A percentile compares a stretch with the other conserved stretches of the same genome.
Evolutionary conservation across 2,329 filamentous ascomycete species (phyloP).

Genomic region (Geosmithia flava): DNA sequence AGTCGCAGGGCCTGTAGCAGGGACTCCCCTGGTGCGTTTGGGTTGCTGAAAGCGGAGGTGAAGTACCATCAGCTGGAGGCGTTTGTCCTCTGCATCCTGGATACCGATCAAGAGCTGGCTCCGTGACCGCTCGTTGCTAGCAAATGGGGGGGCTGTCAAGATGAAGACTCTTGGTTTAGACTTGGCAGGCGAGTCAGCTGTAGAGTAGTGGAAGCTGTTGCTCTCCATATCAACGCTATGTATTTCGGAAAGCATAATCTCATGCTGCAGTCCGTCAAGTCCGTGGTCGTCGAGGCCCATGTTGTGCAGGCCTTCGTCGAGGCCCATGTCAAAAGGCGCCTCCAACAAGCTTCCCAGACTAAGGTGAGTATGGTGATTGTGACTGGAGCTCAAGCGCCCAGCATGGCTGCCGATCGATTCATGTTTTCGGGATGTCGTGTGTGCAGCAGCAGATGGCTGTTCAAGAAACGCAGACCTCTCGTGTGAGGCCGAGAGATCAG

Average conservation of each 20-base stretch:
- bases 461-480: conserved; percentile 74
- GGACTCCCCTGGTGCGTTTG: not conserved
- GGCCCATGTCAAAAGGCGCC: conserved; percentile 53
- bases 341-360: conserved; percentile 53
- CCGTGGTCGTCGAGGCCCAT: conserved; percentile 64
- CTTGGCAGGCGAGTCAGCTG: conserved; percentile 37
- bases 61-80: conserved; percentile 54
- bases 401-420: conserved; percentile 52
- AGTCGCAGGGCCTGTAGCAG: conserved; percentile 5
- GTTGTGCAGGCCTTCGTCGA: conserved; percentile 61
- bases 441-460: conserved; percentile 24
- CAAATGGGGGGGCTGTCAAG: conserved; percentile 45
- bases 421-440: conserved; percentile 42
- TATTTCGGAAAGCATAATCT: conserved; percentile 60
- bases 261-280: conserved; percentile 57
- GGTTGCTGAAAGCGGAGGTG: conserved; percentile 32
- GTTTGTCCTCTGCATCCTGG: conserved; percentile 55
- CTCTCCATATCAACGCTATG: conserved; percentile 54
- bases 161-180: conserved; percentile 53
- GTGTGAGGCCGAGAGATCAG: conserved; percentile 75
- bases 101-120: conserved; percentile 54
- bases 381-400: conserved; percentile 25
- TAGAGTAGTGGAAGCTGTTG: conserved; percentile 47
- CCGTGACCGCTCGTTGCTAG: conserved; percentile 37
- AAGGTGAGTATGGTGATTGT: conserved; percentile 32